Conservation (phyloP, 768 basidiomycete genomes). For the Crepidotus variabilis region DNA sequence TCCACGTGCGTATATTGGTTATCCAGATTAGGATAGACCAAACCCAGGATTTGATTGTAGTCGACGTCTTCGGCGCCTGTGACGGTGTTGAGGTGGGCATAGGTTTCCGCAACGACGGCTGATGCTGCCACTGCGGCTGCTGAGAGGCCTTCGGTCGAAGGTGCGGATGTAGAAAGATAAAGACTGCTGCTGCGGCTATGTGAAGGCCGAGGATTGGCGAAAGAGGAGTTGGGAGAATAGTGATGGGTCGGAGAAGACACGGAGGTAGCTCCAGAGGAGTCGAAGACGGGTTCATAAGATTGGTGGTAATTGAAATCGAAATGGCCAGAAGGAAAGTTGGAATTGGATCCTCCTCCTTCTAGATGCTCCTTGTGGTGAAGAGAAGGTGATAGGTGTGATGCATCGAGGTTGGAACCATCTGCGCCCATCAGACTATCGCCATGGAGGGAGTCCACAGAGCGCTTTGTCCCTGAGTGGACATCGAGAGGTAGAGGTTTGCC, state of each 20-base stretch:
- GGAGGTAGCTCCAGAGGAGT: slow-evolving; percentile 33
- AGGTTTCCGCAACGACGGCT: slow-evolving; percentile 69
- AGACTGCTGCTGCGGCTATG: slow-evolving; percentile 14
- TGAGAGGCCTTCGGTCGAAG: slow-evolving; percentile 50
- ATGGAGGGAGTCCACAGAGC: slow-evolving; percentile 79
- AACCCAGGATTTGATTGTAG: slow-evolving; percentile 63
- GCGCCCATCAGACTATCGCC: slow-evolving; percentile 76
- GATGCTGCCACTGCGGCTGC: slow-evolving; percentile 62
- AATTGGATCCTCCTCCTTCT: slow-evolving; percentile 35
- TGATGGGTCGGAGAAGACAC: slow-evolving; percentile 17
- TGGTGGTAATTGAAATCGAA: slow-evolving; percentile 76
- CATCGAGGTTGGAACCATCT: slow-evolving; percentile 61
- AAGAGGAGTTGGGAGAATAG: slow-evolving; percentile 8
- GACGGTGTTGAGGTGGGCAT: slow-evolving; percentile 60
- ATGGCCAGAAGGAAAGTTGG: slow-evolving; percentile 58
- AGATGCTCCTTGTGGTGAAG: slow-evolving; percentile 29
- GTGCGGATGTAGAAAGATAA: slow-evolving; percentile 22
- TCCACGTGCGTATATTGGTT: slow-evolving; percentile 78
- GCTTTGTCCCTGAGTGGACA: slow-evolving; percentile 66
- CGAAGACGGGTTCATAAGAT: slow-evolving; percentile 62
- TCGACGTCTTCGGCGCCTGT: slow-evolving; percentile 60
- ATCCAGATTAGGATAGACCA: slow-evolving; percentile 59
- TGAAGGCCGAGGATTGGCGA: slow-evolving; percentile 14
- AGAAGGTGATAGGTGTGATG: slow-evolving; percentile 23
- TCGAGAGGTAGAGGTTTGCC: slow-evolving; percentile 69